Percentiles rank a stretch among this genome's conserved stretches.
Conservation (phyloP, 1,284 basidiomycete genomes). For the Trametes polyzona region DNA sequence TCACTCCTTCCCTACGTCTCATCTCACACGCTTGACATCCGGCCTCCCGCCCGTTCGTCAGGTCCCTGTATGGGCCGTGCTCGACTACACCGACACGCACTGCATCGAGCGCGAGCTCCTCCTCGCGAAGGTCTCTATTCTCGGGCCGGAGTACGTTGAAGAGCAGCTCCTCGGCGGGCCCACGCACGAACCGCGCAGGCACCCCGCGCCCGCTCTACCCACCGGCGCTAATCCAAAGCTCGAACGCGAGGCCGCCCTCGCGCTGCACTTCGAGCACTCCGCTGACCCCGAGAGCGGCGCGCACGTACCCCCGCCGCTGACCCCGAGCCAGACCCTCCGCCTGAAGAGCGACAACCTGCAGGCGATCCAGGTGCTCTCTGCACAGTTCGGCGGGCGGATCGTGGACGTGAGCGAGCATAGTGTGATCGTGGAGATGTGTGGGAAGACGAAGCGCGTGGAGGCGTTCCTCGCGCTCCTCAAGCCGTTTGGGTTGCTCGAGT, state of each 20-base stretch:
- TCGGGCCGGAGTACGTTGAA: slow-evolving; percentile 97
- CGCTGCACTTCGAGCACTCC: slow-evolving; percentile 73
- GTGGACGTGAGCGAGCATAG: slow-evolving; percentile 95
- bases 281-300: slow-evolving; percentile 29
- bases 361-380: slow-evolving; percentile 82
- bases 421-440: slow-evolving; percentile 94
- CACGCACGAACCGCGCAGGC: slow-evolving; percentile 70
- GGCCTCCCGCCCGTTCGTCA: too few species aligned
- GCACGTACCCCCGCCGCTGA: slow-evolving; percentile 36
- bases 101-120: slow-evolving; percentile 46
- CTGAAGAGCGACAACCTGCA: slow-evolving; percentile 90
- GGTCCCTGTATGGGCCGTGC: slow-evolving; percentile 97
- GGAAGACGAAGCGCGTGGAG: slow-evolving; percentile 90
- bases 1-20: slow-evolving; percentile 2
- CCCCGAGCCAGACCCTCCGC: slow-evolving; percentile 82
- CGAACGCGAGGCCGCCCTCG: slow-evolving; percentile 71
- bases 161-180: slow-evolving; percentile 84
- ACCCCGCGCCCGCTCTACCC: slow-evolving; percentile 10
- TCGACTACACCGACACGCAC: slow-evolving; percentile 93
- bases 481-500: slow-evolving; percentile 94
- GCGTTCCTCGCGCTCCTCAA: slow-evolving; percentile 92
- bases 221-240: slow-evolving; percentile 52
- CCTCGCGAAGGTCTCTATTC: slow-evolving; percentile 74
- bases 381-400: slow-evolving; percentile 91
- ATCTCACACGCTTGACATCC: background rate